Percentiles rank a stretch among this genome's conserved stretches.
phyloP scores from a whole-genome alignment of 805 yeast genomes.

The Ogataea ganodermae region DNA sequence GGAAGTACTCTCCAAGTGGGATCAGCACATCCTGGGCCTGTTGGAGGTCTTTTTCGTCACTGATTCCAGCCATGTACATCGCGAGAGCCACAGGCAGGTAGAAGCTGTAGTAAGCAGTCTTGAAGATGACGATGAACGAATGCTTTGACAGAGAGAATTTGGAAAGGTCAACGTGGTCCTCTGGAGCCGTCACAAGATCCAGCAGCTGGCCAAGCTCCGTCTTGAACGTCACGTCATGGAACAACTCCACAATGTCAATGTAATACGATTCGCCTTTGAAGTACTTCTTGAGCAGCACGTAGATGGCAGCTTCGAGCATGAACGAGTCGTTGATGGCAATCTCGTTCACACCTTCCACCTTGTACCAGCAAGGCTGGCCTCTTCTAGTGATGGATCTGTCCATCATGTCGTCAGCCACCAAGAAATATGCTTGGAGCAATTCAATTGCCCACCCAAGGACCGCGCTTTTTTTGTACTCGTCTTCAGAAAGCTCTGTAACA shows the following conservation, averaged over 20 bases:
- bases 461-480: conserved; percentile 81
- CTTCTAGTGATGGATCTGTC: conserved; percentile 95
- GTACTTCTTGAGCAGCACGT: conserved; percentile 83
- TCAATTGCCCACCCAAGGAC: conserved; percentile 95
- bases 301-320: conserved; percentile 94
- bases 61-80: conserved; percentile 86
- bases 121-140: conserved; percentile 91
- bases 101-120: conserved; percentile 97
- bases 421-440: conserved; percentile 91
- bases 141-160: conserved; percentile 89
- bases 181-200: conserved; percentile 96
- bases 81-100: conserved; percentile 97
- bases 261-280: conserved; percentile 82
- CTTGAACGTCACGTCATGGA: conserved; percentile 97
- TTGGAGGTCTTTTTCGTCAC: conserved; percentile 69
- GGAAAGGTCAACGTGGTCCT: conserved; percentile 84
- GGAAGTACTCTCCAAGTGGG: conserved; percentile 98
- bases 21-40: conserved; percentile 87
- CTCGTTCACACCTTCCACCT: conserved; percentile 73
- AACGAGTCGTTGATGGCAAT: conserved; percentile 97
- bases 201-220: conserved; percentile 96
- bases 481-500: conserved; percentile 58
- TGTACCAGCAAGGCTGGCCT: conserved; percentile 99
- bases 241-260: conserved; percentile 85
- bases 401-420: conserved; percentile 99